These are phyloP conservation scores for Trichoderma gracile DNA, from an alignment of 2,329 filamentous ascomycete genomes.

Conservation along the genomic window DNA sequence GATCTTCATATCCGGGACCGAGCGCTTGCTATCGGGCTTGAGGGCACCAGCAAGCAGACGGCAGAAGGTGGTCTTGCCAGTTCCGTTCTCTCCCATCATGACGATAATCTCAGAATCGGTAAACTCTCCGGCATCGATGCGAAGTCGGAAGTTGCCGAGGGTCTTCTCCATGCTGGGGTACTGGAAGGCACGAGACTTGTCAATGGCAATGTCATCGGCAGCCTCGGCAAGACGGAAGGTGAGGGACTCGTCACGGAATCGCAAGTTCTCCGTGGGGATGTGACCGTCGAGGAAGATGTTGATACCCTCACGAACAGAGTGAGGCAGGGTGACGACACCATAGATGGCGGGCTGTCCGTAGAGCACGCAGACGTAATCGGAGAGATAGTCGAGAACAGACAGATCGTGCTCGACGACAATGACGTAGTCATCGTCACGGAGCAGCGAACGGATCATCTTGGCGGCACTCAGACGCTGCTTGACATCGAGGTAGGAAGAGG, in stretches of 20 bases:
- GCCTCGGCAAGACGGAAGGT: constrained; percentile 93
- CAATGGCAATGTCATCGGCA: constrained; percentile 81
- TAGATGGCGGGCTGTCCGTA: constrained; percentile 96
- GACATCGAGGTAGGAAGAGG: constrained; percentile 97
- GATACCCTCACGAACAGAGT: constrained; percentile 97
- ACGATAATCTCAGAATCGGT: constrained; percentile 98
- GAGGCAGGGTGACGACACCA: constrained; percentile 92
- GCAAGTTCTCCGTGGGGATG: constrained; percentile 96
- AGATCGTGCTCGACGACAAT: constrained; percentile 99
- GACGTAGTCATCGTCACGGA: constrained; percentile 88
- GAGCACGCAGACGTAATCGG: constrained; percentile 95
- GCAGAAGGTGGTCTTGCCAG: constrained; percentile 99
- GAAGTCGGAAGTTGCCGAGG: constrained; percentile 82
- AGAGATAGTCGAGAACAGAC: constrained; percentile 97
- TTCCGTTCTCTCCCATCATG: constrained; percentile 99
- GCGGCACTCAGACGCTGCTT: constrained; percentile 96
- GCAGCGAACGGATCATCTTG: constrained; percentile 85
- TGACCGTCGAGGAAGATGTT: constrained; percentile 99
- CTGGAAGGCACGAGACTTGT: constrained; percentile 79
- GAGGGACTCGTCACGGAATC: constrained; percentile 95
- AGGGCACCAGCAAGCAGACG: constrained; percentile 89
- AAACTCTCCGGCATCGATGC: constrained; percentile 79
- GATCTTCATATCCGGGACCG: constrained; percentile 92
- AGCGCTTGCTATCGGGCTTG: constrained; percentile 79
- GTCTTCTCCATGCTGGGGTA: constrained; percentile 95